Base-by-base conservation (phyloP, 2,329 filamentous ascomycete genomes). In the Fusarium sp. region DNA sequence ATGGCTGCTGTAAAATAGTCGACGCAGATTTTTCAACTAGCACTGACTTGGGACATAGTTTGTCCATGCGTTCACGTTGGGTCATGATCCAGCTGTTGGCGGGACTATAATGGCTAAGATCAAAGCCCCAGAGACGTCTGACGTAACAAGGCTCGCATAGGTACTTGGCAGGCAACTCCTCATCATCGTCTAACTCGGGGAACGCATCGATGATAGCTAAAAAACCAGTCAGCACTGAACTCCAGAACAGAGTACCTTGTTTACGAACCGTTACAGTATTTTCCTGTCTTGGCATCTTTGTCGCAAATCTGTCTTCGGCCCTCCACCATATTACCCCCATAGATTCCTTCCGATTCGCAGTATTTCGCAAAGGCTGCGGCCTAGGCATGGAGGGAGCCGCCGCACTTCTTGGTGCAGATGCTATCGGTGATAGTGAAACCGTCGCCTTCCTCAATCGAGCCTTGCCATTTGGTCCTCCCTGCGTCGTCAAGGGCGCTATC, bases 61-160 rank as follows among this genome's bases (percentile, higher is more conserved):
- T 17, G 1, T 46, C 27, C 26, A 64, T 46, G 6, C 40, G 58
- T 0, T 46, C 23, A 10, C 48, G 59, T 12, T 35, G 13, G 9
- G 30, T 15, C 12, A 54, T 27, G 6, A 64, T 45, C 37, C 46
- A 44, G 1, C 38, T n/a, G 3, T 54, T 52, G 18, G 45, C 38
- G 9, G 60, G 60, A 17, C 57, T 64, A 2, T 62, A 62, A 5
- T n/a, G 6, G 23, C 40, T 35, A 4, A 64, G 18, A 4, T 64
- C 61, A 23, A 64, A 64, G n/a, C 26, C 32, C 41, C 59, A 64
- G 3, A 64, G n/a, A n/a, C 41, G 48, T 9, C 46, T 40, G 17
- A 55, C 41, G 23, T 64, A 64, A 6, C 61, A 64, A 15, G 61
- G 61, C 8, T 56, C 35, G 41, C 59, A 64, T 12, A 64, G 30